A percentile compares a stretch with the other conserved stretches of the same genome.
Evolutionary conservation across 305 asterid species (phyloP).

Genomic region (Solanum hybrid): DNA sequence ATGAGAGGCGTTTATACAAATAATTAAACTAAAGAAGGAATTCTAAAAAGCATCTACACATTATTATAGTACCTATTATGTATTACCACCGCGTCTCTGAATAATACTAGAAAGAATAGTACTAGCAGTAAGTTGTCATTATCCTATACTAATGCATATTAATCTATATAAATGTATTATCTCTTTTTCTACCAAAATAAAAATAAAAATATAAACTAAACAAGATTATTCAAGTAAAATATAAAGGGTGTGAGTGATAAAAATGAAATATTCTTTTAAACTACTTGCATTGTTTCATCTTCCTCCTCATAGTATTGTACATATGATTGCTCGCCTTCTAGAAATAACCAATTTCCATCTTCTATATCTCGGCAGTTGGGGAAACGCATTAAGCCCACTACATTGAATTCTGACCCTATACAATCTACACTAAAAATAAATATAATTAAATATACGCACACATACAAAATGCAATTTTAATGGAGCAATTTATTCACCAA

Average conservation of each 20-base stretch:
- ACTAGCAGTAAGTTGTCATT: too few species aligned
- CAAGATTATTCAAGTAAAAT: not conserved
- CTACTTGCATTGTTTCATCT: not conserved
- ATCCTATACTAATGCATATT: too few species aligned
- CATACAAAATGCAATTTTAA: not conserved
- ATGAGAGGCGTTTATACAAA: not conserved
- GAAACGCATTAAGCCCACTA: not conserved
- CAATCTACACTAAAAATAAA: not conserved
- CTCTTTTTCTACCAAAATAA: too few species aligned
- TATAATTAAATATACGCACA: not conserved
- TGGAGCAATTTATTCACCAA: not conserved
- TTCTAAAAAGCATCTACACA: not conserved
- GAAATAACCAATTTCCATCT: slow-evolving; percentile 5
- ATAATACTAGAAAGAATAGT: not conserved
- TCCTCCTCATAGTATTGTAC: not conserved
- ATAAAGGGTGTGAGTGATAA: not conserved
- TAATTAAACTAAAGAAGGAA: too few species aligned
- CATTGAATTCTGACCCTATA: not conserved
- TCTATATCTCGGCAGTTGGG: slow-evolving; percentile 12
- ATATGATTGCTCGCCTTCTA: not conserved
- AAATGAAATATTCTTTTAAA: too few species aligned
- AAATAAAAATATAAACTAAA: too few species aligned
- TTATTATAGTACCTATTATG: not conserved
- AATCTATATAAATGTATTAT: too few species aligned
- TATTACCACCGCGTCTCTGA: not conserved